phyloP scores from a whole-genome alignment of 1,284 basidiomycete species.

The Cystobasidium slooffiae region DNA sequence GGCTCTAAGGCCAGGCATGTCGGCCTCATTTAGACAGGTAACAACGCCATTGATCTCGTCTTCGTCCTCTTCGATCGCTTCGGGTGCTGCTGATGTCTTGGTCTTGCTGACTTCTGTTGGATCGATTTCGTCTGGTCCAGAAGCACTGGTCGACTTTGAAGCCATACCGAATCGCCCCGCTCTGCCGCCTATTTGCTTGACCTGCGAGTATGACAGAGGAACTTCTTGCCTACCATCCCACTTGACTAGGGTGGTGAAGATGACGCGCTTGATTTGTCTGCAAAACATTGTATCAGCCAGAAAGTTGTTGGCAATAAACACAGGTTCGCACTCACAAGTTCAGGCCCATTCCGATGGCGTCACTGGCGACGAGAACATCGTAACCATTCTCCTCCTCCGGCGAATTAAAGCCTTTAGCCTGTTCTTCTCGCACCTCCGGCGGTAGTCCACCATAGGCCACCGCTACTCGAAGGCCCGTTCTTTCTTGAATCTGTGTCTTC shows the following conservation, averaged over 20 bases:
- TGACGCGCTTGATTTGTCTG: constrained; percentile 88
- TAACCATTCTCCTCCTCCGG: constrained; percentile 67
- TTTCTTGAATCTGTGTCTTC: constrained; percentile 72
- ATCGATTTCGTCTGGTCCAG: constrained; percentile 47
- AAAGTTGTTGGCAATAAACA: background rate
- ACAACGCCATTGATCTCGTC: constrained; percentile 66
- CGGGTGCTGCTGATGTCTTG: constrained; percentile 10
- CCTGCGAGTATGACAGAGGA: constrained; percentile 73
- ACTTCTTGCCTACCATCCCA: constrained; percentile 67
- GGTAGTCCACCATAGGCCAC: constrained; percentile 88
- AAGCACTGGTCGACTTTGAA: constrained; percentile 49
- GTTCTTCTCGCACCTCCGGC: constrained; percentile 84
- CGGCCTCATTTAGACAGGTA: constrained; percentile 72
- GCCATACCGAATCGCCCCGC: constrained; percentile 88
- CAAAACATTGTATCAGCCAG: background rate
- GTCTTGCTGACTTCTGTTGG: constrained; percentile 48
- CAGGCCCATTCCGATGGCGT: constrained; percentile 95
- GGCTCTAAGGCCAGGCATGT: constrained; percentile 68
- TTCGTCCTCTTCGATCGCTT: constrained; percentile 7
- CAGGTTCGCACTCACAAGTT: constrained; percentile 70
- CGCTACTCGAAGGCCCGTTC: constrained; percentile 75
- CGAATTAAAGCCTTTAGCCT: constrained; percentile 86
- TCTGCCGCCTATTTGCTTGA: constrained; percentile 95
- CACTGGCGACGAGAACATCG: constrained; percentile 86
- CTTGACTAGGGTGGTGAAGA: constrained; percentile 79